These are phyloP conservation scores for Podaxis carcinomalis DNA, from an alignment of 768 basidiomycete genomes.

Conservation along the genomic window DNA sequence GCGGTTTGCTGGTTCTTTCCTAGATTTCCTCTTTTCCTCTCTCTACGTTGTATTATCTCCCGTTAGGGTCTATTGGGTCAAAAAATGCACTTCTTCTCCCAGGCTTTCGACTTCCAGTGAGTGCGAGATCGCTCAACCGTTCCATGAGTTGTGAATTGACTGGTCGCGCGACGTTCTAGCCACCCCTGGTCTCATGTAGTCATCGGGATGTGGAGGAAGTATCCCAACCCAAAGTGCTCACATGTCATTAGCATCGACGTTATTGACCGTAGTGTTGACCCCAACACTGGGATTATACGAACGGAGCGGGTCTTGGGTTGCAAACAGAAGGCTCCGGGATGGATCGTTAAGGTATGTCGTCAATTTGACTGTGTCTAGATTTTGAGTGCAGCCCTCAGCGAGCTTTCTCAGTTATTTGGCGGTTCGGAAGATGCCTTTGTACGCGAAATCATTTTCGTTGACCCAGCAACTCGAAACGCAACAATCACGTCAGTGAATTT, in stretches of 20 bases:
- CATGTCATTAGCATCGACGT: slow-evolving; percentile 89
- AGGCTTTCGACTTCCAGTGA: slow-evolving; percentile 81
- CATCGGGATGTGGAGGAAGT: slow-evolving; percentile 93
- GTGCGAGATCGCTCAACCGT: slow-evolving; percentile 24
- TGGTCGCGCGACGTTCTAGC: slow-evolving; percentile 33
- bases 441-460: slow-evolving; percentile 90
- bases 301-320: slow-evolving; percentile 89
- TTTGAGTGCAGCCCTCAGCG: background rate
- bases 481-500: slow-evolving; percentile 92
- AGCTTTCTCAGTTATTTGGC: slow-evolving; percentile 67
- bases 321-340: slow-evolving; percentile 86
- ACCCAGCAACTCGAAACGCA: slow-evolving; percentile 75
- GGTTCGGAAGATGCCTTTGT: slow-evolving; percentile 94
- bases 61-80: slow-evolving; percentile 1
- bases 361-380: background rate
- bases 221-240: slow-evolving; percentile 89
- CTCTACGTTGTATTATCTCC: slow-evolving; percentile 9
- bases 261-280: slow-evolving; percentile 78
- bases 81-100: slow-evolving; percentile 83
- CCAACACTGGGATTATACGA: slow-evolving; percentile 81
- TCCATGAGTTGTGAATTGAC: slow-evolving; percentile 15
- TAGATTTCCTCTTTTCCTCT: background rate
- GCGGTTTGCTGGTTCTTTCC: background rate
- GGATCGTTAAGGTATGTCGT: slow-evolving; percentile 84
- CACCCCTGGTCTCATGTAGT: slow-evolving; percentile 91